Base-by-base conservation (phyloP, 2,329 filamentous ascomycete genomes). In the Sphaerulina vaccinii region DNA sequence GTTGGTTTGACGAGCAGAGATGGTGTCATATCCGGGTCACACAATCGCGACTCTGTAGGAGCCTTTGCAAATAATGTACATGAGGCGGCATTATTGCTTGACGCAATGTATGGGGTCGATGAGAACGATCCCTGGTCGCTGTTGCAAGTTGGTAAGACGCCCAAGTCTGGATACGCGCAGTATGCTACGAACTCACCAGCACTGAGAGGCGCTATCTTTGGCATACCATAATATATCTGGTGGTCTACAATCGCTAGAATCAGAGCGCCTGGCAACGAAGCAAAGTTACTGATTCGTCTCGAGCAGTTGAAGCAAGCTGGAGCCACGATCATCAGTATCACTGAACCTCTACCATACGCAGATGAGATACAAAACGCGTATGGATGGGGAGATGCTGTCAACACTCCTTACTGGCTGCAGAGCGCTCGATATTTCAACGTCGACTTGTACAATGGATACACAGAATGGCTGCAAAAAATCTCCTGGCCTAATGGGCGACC, bases 211-310 rank as follows among this genome's bases (percentile, higher is more conserved):
- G 84, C 84, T 2, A 76, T 73, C 0, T 89, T 90, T 51, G 86
- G 86, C 6, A 71, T 90, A 0, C 86, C 86, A 0, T 88, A 85
- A 85, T 68, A 80, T 33, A 83, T 79, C 57, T 86, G 89, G 70
- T 90, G 86, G 86, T 53, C 60, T 2, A 60, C 73, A 5, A 60
- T 88, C 11, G 63, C 71, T 0, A 63, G 81, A 18, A 79, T 90
- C 23, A 22, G 47, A 40, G 47, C 47, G 19, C 47, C 47, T 19
- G 47, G 47, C 3, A 49, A 49, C 24, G 38, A 49, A 33, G 38
- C 16, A 2, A 49, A 49, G 38, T 36, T 49, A n/a, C 24, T 49
- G 4, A 27, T 13, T 9, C 47, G 47, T 11, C 24, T 49, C n/a
- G 22, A 29, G 13, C 48, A 51, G 15, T 36, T 51, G 10, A 63